Evolutionary conservation across 352 stramenopile species (phyloP).

Genomic region (Blastocystis sp.): DNA sequence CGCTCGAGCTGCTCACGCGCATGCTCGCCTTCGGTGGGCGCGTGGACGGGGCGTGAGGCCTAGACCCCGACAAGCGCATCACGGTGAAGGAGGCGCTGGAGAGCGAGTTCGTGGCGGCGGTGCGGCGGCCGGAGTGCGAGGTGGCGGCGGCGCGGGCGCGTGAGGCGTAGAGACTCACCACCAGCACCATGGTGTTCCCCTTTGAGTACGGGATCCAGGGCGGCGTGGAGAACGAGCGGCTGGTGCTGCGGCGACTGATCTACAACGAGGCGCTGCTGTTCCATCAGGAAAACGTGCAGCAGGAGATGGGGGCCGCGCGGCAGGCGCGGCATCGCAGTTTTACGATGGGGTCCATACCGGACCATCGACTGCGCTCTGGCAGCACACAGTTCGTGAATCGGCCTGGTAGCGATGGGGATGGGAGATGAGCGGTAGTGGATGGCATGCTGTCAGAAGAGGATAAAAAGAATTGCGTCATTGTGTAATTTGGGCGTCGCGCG

Average conservation of each 20-base stretch:
- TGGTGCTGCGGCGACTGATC: constrained; percentile 57
- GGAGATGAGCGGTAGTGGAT: background rate
- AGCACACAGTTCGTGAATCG: background rate
- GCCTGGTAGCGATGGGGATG: background rate
- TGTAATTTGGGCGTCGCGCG: background rate
- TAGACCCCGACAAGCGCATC: constrained; percentile 88
- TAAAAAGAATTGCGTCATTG: constrained; percentile 17
- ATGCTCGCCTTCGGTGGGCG: constrained; percentile 80
- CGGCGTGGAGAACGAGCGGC: constrained; percentile 36
- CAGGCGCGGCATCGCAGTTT: constrained; percentile 50
- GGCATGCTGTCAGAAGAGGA: constrained; percentile 3
- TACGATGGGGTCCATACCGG: constrained; percentile 50
- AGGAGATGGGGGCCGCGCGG: background rate
- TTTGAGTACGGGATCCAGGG: constrained; percentile 51
- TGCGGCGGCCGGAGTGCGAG: constrained; percentile 6
- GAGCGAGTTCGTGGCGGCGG: constrained; percentile 5
- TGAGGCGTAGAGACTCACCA: constrained; percentile 17
- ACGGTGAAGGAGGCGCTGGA: constrained; percentile 89
- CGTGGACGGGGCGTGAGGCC: background rate
- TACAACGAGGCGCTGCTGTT: constrained; percentile 64
- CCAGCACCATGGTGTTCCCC: constrained; percentile 41
- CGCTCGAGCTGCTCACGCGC: constrained; percentile 79
- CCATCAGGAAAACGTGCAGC: background rate
- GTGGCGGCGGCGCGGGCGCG: background rate
- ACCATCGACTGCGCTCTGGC: background rate